Evolutionary conservation across 116 monocot genomes (phyloP), one percentile per base, ranked within the genome.

Genomic region (Phalaenopsis hybrid): DNA sequence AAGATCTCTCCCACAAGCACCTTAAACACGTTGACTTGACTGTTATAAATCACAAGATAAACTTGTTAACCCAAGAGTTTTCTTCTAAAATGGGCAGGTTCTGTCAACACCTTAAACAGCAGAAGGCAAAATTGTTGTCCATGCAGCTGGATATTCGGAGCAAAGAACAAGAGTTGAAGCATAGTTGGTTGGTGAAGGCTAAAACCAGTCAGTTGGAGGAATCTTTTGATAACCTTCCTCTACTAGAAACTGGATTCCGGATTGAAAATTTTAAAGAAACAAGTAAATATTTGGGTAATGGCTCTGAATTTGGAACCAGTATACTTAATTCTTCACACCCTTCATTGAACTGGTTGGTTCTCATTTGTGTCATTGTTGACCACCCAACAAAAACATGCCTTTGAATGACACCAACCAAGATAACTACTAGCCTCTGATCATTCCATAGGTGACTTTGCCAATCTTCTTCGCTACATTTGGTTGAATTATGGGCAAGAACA

Each of bases 161-260:
- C 15, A 81, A 85, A 58, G 92, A 92, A 78, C 63, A 21, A 43
- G 55, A 83, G 37, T 51, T 90, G 45, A 90, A 82, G 80, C 81
- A 86, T 57, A 57, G 34, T 31, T 92, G 92, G 89, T 18, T 87
- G 68, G 51, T 79, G 80, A 87, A 90, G 57, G 85, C 87, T 73
- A 89, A 84, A 79, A 79, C 86, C 69, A 90, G 92, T 55, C 83
- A 31, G 68, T 79, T 86, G 34, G 49, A 78, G 31, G 85, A 89
- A 25, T 81, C 33, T 15, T 89, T 92, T 85, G 87, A 90, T 79
- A 72, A 52, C 11, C 52, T 89, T 63, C 87, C 89, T 83, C 86
- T 92, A 78, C 57, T 83, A 17, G 87, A 86, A 80, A 85, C 85
- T 61, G 87, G 87, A 75, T 94, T 92, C 48, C 55, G 41, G 58